phyloP scores from a whole-genome alignment of 2,329 filamentous ascomycete species.

The Penicillium fuscoglaucum region DNA sequence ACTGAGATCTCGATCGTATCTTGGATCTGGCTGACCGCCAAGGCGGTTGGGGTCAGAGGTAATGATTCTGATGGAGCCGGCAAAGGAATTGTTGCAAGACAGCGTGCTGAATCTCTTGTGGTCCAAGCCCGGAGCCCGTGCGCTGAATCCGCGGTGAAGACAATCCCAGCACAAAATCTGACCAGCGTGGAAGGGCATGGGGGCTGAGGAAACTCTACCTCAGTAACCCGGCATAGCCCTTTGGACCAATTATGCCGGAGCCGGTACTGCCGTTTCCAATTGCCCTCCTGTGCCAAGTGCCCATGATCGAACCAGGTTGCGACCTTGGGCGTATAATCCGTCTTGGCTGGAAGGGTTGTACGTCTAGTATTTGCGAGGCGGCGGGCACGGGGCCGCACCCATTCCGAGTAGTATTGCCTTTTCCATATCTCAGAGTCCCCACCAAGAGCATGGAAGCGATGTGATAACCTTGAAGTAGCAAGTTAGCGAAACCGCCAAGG shows the following conservation, averaged over 20 bases:
- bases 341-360: conserved; percentile 37
- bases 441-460: conserved; percentile 69
- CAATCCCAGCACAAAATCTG: conserved; percentile 72
- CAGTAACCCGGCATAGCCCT: conserved; percentile 76
- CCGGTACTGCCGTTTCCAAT: conserved; percentile 89
- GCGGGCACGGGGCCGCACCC: conserved; percentile 77
- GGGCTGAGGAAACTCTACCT: conserved; percentile 64
- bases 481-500: conserved; percentile 1
- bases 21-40: conserved; percentile 43
- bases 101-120: conserved; percentile 59
- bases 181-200: conserved; percentile 66
- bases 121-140: conserved; percentile 79
- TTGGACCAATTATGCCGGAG: conserved; percentile 87
- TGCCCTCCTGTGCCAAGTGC: conserved; percentile 55
- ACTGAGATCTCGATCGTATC: conserved; percentile 61
- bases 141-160: conserved; percentile 71
- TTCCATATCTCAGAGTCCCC: conserved; percentile 91
- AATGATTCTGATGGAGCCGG: conserved; percentile 55
- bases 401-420: conserved; percentile 79
- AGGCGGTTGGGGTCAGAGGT: conserved; percentile 60
- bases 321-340: conserved; percentile 55
- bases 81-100: conserved; percentile 55
- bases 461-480: conserved; percentile 52
- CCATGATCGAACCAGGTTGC: conserved; percentile 65
- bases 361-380: conserved; percentile 68